phyloP scores from a whole-genome alignment of 306 rosid genomes.

The Cotoneaster glaucophyllus region DNA sequence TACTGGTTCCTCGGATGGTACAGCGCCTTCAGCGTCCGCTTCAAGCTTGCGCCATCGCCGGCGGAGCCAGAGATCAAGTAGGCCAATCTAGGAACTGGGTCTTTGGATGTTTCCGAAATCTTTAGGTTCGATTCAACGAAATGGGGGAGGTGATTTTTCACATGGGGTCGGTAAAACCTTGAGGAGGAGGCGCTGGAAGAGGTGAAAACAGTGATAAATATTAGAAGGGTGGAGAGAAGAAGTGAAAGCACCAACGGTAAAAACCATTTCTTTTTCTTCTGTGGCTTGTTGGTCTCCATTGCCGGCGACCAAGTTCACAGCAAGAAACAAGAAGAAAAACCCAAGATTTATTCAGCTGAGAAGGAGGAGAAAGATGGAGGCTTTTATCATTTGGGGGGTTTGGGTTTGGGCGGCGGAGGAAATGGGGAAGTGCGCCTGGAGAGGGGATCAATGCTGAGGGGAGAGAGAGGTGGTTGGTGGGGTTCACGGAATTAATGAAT shows the following conservation, averaged over 20 bases:
- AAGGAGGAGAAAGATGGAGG: not conserved
- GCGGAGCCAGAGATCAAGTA: slow-evolving; percentile 74
- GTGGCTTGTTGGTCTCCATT: slow-evolving; percentile 45
- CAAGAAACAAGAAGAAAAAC: not conserved
- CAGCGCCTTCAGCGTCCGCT: slow-evolving; percentile 59
- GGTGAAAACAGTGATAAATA: slow-evolving; percentile 24
- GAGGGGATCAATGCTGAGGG: slow-evolving; percentile 1
- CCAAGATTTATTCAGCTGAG: not conserved
- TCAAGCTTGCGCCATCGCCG: slow-evolving; percentile 62
- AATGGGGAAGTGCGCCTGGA: not conserved
- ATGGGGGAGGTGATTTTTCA: slow-evolving; percentile 18
- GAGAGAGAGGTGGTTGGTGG: not conserved
- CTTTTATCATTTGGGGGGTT: not conserved
- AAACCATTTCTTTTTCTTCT: slow-evolving; percentile 48
- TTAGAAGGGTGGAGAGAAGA: slow-evolving; percentile 26
- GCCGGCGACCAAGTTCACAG: not conserved
- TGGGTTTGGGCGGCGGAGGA: not conserved
- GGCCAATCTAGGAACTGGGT: slow-evolving; percentile 53
- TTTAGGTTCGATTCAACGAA: slow-evolving; percentile 56
- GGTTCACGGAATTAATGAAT: slow-evolving; percentile 13
- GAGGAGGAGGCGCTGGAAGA: slow-evolving; percentile 23
- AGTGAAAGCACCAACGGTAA: slow-evolving; percentile 32
- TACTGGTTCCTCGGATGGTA: slow-evolving; percentile 71
- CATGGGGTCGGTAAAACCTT: slow-evolving; percentile 17
- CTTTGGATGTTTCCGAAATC: slow-evolving; percentile 17